These are phyloP conservation scores for Tulasnella sp. DNA, from an alignment of 768 basidiomycete genomes.

Conservation along the genomic window DNA sequence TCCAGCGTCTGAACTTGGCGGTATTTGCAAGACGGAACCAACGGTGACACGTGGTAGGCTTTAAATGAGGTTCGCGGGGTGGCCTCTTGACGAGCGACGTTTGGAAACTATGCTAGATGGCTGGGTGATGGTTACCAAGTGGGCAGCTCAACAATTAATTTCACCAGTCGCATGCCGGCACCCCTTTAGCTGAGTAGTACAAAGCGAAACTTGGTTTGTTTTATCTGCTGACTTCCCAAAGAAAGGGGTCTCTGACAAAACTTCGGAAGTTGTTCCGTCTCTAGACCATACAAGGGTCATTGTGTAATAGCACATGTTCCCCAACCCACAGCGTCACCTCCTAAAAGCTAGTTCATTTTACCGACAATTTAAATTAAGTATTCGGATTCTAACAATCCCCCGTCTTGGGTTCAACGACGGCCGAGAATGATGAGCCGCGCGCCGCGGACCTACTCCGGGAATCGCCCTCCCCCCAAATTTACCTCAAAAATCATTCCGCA, in stretches of 20 bases:
- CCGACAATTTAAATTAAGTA: neutral
- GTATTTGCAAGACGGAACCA: too few species aligned
- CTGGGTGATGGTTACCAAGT: too few species aligned
- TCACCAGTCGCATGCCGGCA: neutral
- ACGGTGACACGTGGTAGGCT: too few species aligned
- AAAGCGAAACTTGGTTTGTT: neutral
- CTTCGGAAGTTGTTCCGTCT: neutral
- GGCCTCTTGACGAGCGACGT: too few species aligned
- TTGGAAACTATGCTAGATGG: too few species aligned
- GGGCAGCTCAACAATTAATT: too few species aligned
- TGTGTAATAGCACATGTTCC: neutral
- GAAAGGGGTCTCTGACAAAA: neutral
- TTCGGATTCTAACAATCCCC: neutral
- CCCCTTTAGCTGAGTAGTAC: neutral
- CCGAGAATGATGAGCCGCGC: neutral
- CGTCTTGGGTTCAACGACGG: neutral
- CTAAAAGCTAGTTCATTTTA: neutral
- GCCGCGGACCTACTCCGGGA: neutral
- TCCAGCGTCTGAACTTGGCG: too few species aligned
- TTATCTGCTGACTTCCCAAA: neutral
- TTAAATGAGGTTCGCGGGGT: too few species aligned
- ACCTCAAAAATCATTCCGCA: conserved; percentile 42
- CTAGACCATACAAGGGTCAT: neutral
- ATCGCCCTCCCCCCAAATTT: too few species aligned
- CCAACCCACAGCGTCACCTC: neutral